These are phyloP conservation scores for Papiliotrema terrestris DNA, from an alignment of 1,284 basidiomycete species.

Conservation along the genomic window DNA sequence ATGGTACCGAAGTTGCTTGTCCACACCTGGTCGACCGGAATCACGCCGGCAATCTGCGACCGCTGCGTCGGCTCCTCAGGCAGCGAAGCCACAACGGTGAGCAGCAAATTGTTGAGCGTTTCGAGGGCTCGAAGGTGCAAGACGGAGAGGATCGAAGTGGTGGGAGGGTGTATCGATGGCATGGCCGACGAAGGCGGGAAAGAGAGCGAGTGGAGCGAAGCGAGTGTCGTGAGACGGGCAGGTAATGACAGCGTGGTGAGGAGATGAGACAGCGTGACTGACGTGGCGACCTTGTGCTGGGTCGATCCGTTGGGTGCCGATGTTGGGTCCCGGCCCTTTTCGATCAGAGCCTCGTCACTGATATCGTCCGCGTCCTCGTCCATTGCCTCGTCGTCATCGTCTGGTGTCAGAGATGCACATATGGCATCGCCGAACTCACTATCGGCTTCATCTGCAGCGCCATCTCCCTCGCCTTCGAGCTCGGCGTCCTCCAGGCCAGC, in stretches of 20 bases:
- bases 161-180: conserved; percentile 75
- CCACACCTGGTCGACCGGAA: conserved; percentile 58
- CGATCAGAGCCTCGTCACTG: conserved; percentile 49
- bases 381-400: conserved; percentile 45
- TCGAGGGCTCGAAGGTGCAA: conserved; percentile 82
- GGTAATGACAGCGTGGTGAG: conserved; percentile 51
- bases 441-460: conserved; percentile 35
- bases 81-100: conserved; percentile 57
- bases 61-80: conserved; percentile 43
- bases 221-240: conserved; percentile 61
- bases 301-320: conserved; percentile 22
- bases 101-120: conserved; percentile 84
- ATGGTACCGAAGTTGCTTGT: conserved; percentile 74
- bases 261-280: conserved; percentile 40
- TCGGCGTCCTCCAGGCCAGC: conserved; percentile 72
- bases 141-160: conserved; percentile 72
- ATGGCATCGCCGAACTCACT: neutral
- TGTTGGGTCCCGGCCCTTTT: conserved; percentile 40
- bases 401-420: conserved; percentile 40
- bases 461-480: conserved; percentile 36
- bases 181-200: conserved; percentile 65
- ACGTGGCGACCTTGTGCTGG: conserved; percentile 28
- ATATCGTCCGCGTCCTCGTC: conserved; percentile 44
- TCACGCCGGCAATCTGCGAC: conserved; percentile 48
- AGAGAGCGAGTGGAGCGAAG: conserved; percentile 69